Evolutionary conservation across 345 rosid species (phyloP).

Genomic region (Eucalyptus albens): DNA sequence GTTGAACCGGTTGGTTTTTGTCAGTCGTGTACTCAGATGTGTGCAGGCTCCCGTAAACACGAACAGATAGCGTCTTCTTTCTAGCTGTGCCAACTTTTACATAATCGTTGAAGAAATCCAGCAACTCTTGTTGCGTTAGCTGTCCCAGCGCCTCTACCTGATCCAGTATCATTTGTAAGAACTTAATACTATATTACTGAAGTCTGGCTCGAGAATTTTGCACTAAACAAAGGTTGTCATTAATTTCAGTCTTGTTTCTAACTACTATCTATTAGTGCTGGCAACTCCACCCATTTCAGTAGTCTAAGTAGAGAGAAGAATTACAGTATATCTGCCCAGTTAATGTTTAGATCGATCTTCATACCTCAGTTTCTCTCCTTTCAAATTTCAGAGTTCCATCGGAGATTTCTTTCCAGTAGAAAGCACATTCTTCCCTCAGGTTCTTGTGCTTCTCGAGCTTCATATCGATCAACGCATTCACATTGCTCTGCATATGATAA

Average conservation of each 20-base stretch:
- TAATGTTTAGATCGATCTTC: not conserved
- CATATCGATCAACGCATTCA: conserved; percentile 71
- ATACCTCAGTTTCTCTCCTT: conserved; percentile 72
- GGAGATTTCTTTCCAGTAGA: conserved; percentile 60
- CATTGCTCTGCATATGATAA: conserved; percentile 44
- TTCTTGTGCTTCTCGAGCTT: conserved; percentile 94
- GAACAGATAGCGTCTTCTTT: conserved; percentile 48
- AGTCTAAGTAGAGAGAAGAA: not conserved
- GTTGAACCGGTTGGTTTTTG: conserved; percentile 12
- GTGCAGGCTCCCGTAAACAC: conserved; percentile 55
- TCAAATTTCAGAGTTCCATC: conserved; percentile 67
- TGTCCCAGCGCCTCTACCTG: conserved; percentile 64
- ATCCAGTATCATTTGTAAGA: not conserved
- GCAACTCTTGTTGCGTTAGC: conserved; percentile 54
- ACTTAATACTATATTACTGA: not conserved
- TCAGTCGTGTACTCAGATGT: conserved; percentile 28
- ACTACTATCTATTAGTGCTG: not conserved
- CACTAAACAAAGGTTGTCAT: not conserved
- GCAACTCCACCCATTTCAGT: not conserved
- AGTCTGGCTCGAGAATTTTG: not conserved
- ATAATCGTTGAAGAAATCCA: conserved; percentile 58
- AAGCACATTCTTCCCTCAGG: conserved; percentile 62
- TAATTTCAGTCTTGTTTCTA: not conserved
- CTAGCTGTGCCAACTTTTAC: conserved; percentile 51
- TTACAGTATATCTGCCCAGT: not conserved